These are phyloP conservation scores for Flaveria brownii DNA, from an alignment of 129 eudicot genomes.

Conservation along the genomic window DNA sequence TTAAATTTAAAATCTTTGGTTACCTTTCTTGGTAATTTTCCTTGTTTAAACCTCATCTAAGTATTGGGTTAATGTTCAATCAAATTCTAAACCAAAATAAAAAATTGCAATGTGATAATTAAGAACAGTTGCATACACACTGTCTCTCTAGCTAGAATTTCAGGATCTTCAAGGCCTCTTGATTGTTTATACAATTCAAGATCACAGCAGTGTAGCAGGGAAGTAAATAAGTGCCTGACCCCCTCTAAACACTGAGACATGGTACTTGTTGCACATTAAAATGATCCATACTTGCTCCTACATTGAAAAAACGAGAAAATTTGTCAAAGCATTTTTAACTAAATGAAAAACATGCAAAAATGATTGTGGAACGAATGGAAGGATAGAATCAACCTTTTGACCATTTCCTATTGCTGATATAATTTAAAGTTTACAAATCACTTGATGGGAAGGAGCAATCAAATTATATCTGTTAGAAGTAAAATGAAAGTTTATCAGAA, in stretches of 20 bases:
- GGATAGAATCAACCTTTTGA: constrained; percentile 27
- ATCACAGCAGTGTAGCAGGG: constrained; percentile 36
- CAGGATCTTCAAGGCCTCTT: constrained; percentile 46
- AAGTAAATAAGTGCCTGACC: constrained; percentile 33
- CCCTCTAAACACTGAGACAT: constrained; percentile 63
- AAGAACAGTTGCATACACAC: constrained; percentile 48
- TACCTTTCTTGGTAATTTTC: too few relatives aligned
- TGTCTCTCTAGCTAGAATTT: constrained; percentile 69
- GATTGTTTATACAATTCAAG: constrained; percentile 30
- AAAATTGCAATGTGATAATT: not conserved
- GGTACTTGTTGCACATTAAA: constrained; percentile 43
- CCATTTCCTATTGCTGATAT: constrained; percentile 32
- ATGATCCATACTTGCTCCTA: constrained; percentile 44
- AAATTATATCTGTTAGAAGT: constrained; percentile 19
- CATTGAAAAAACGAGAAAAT: not conserved
- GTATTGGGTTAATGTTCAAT: not conserved
- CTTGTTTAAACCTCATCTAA: too few relatives aligned
- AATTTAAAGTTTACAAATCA: constrained; percentile 9
- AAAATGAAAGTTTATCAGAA: not conserved
- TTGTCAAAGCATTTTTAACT: constrained; percentile 6
- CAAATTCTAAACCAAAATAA: not conserved
- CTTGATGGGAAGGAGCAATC: constrained; percentile 17
- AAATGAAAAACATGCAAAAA: not conserved
- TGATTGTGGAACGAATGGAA: not conserved
- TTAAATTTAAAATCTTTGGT: too few relatives aligned